Base-by-base conservation (phyloP, 805 yeast genomes). In the Candida nonsorbophila region DNA sequence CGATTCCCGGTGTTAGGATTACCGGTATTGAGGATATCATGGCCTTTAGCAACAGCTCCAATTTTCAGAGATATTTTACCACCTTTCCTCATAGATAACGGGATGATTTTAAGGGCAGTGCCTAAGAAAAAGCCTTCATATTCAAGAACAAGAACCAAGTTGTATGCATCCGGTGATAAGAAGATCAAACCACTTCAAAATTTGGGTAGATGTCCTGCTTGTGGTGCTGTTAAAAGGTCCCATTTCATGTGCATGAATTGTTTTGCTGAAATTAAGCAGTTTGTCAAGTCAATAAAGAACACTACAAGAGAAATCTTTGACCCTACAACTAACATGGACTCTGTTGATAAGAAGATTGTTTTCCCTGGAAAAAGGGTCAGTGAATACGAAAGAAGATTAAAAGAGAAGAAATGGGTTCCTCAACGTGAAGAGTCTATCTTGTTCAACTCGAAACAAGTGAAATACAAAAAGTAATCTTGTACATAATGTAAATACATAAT, bases 71-170 rank as follows among this genome's bases (percentile, higher is more conserved):
- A 33, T 10, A 28, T 33, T 9, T 7, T 25, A 7, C 9, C 7
- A 18, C 7, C 20, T 18, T 10, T 18, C 10, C 20, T 10, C 7
- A 18, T 7, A 10, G 10, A 7, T 42, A 71, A 77, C 41, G 95
- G 94, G n/a, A 47, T 53, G 38, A 72, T 84, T 17, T 62, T 85
- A 30, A 66, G 67, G 42, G 98, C 98, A 5, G 97, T 79, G 5
- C 97, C 98, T 32, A 92, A 92, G 68, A 87, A 88, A 74, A 88
- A 87, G 57, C 77, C 77, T 2, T 86, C 97, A 6, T 85, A 86
- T 53, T 76, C 76, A 62, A 84, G 85, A 56, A 83, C 84, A 49
- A 79, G 97, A 57, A 80, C 75, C 52, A 77, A 88, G 61, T 76
- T 82, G 43, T 74, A 84, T 41, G 87, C 86, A 6, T 85, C 90